phyloP scores from a whole-genome alignment of 352 stramenopile species.

The Phytophthora europaea region DNA sequence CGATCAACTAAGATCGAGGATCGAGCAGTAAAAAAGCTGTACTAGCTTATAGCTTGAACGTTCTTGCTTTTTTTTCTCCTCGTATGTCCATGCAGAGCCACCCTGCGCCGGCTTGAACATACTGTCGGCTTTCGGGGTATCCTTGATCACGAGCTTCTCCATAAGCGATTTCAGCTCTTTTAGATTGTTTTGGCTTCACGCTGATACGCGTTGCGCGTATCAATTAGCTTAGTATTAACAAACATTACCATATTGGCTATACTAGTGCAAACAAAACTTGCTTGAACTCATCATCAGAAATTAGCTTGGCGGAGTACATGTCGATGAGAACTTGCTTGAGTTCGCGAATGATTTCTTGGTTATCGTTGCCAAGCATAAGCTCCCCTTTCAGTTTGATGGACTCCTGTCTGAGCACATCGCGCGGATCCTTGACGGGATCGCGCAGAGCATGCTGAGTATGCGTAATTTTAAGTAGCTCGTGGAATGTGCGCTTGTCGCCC shows the following conservation, averaged over 20 bases:
- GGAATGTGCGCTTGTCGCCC: neutral
- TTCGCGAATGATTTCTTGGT: neutral
- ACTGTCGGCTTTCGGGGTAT: neutral
- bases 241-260: neutral
- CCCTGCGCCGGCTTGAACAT: neutral
- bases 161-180: neutral
- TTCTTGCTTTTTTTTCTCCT: neutral
- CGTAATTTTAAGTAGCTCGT: neutral
- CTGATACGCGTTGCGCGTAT: neutral
- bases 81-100: neutral
- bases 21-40: neutral
- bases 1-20: neutral
- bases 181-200: neutral
- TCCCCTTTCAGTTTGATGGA: neutral
- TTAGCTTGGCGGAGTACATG: neutral
- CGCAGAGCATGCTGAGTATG: neutral
- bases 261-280: neutral
- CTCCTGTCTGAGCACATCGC: neutral
- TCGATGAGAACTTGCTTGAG: neutral
- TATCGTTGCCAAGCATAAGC: neutral
- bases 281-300: neutral
- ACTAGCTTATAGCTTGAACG: neutral
- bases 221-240: neutral
- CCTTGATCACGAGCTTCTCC: neutral
- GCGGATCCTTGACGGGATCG: neutral